A percentile compares a stretch with the other conserved stretches of the same genome.
These are phyloP conservation scores for Paraleonurus japonicus DNA, from an alignment of 257 asterid genomes.

Conservation along the genomic window DNA sequence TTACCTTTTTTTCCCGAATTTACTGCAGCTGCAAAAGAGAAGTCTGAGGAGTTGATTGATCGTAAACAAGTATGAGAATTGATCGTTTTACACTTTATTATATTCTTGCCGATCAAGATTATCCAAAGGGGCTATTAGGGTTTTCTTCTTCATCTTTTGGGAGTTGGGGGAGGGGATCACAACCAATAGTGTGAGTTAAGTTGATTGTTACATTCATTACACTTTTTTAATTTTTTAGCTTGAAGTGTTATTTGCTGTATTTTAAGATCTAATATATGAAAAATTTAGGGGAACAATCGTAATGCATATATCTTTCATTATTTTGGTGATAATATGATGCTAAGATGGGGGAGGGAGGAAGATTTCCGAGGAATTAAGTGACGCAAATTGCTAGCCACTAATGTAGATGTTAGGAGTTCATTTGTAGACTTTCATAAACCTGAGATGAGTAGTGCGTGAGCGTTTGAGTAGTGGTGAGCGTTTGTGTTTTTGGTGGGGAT, in stretches of 20 bases:
- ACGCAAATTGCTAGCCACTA: neutral
- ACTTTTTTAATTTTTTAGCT: neutral
- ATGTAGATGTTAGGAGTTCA: neutral
- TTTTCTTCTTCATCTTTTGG: neutral
- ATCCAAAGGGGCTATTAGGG: neutral
- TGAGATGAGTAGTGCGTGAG: constrained; percentile 1
- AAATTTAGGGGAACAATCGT: neutral
- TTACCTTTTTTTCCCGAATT: neutral
- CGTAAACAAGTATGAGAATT: neutral
- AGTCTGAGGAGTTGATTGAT: neutral
- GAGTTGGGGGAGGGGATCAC: neutral
- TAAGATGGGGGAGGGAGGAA: neutral
- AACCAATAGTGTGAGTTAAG: neutral
- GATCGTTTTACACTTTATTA: neutral
- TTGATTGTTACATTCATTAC: neutral
- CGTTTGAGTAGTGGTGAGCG: neutral
- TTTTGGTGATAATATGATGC: constrained; percentile 1
- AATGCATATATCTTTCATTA: neutral
- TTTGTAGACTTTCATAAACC: neutral
- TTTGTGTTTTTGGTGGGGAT: neutral
- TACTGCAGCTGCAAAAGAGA: neutral
- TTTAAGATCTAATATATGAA: neutral
- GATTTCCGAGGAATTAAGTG: constrained; percentile 8
- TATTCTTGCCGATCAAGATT: neutral
- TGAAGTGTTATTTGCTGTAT: neutral